phyloP scores from a whole-genome alignment of 805 yeast genomes.

The Yarrowia yakushimensis region DNA sequence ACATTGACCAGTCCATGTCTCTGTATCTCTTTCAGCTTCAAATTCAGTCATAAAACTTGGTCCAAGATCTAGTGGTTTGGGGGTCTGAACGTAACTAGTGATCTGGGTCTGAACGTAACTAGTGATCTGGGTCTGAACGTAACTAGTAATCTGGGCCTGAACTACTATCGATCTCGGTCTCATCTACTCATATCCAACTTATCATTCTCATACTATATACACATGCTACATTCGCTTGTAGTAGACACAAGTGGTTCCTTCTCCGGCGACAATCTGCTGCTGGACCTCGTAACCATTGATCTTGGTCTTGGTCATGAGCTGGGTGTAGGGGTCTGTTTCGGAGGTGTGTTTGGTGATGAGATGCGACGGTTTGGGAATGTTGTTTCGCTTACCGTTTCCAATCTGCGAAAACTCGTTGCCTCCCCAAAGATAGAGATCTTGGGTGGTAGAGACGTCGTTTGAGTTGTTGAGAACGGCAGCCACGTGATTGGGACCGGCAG shows the following conservation, averaged over 20 bases:
- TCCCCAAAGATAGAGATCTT: constrained; percentile 76
- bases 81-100: too few relatives aligned
- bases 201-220: not conserved
- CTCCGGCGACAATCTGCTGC: constrained; percentile 64
- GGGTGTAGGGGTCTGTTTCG: constrained; percentile 7
- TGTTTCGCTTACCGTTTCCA: constrained; percentile 73
- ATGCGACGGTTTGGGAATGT: constrained; percentile 37
- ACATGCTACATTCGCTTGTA: constrained; percentile 41
- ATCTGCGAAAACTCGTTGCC: constrained; percentile 77
- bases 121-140: too few relatives aligned
- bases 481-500: constrained; percentile 63
- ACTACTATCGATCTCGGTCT: too few relatives aligned
- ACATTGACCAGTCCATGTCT: too few relatives aligned
- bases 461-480: constrained; percentile 57
- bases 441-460: constrained; percentile 25
- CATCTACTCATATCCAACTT: too few relatives aligned
- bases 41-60: too few relatives aligned
- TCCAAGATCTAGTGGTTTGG: too few relatives aligned
- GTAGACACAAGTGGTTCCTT: constrained; percentile 57
- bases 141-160: too few relatives aligned
- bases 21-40: too few relatives aligned
- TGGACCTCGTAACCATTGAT: constrained; percentile 38
- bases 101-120: too few relatives aligned
- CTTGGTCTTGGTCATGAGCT: constrained; percentile 24
- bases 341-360: not conserved